These are phyloP conservation scores for Irpex rosettiformis DNA, from an alignment of 1,284 basidiomycete genomes.

Conservation along the genomic window DNA sequence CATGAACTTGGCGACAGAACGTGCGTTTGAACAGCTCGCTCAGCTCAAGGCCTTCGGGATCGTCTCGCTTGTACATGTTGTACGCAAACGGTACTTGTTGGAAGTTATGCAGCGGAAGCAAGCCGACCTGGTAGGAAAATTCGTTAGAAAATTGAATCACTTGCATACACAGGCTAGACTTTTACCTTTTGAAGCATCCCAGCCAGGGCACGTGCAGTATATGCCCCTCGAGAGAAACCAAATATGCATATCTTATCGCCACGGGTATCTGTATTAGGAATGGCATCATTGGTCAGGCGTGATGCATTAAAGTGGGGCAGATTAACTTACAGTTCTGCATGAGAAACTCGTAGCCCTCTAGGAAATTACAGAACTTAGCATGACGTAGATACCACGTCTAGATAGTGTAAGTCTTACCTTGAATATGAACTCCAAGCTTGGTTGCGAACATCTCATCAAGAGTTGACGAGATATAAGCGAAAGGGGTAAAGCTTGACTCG, in stretches of 20 bases:
- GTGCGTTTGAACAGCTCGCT: slow-evolving; percentile 32
- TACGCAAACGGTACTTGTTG: slow-evolving; percentile 23
- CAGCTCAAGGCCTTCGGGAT: slow-evolving; percentile 21
- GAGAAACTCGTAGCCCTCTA: slow-evolving; percentile 38
- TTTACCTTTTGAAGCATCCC: slow-evolving; percentile 39
- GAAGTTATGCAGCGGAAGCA: slow-evolving; percentile 21
- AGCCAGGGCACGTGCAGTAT: slow-evolving; percentile 42
- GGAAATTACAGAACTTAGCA: neutral
- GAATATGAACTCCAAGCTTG: slow-evolving; percentile 27
- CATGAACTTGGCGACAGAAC: slow-evolving; percentile 28
- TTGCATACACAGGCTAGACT: neutral
- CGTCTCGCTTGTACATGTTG: slow-evolving; percentile 32
- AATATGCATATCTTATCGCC: slow-evolving; percentile 34
- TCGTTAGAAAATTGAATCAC: neutral
- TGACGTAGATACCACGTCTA: neutral
- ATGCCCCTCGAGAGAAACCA: slow-evolving; percentile 41
- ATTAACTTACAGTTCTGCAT: slow-evolving; percentile 27
- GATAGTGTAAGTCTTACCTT: slow-evolving; percentile 7
- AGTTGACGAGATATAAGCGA: slow-evolving; percentile 19
- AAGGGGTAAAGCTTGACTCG: slow-evolving; percentile 20
- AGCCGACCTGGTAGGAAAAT: slow-evolving; percentile 23
- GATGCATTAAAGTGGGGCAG: neutral
- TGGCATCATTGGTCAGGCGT: neutral
- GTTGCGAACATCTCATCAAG: slow-evolving; percentile 29
- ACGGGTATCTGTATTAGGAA: slow-evolving; percentile 16